A percentile compares a stretch with the other conserved stretches of the same genome.
Evolutionary conservation across 257 asterid species (phyloP).

Genomic region (Mentha longifolia): DNA sequence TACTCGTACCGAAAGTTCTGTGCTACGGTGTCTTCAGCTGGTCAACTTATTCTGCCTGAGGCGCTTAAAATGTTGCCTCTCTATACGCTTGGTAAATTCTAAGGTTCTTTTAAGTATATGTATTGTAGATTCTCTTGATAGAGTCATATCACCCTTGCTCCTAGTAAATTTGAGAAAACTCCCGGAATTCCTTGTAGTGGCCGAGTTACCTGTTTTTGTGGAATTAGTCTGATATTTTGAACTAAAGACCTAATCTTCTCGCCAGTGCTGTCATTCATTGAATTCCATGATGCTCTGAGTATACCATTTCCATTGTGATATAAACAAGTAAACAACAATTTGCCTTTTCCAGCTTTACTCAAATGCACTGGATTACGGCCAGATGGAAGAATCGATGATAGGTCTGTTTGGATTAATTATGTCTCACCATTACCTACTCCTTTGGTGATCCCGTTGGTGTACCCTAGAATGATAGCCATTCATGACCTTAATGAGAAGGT

Average conservation of each 20-base stretch:
- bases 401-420: slow-evolving; percentile 88
- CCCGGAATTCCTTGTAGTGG: not conserved
- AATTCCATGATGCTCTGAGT: not conserved
- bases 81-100: slow-evolving; percentile 80
- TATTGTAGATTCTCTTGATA: not conserved
- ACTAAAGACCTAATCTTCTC: slow-evolving; percentile 5
- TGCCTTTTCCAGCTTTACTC: slow-evolving; percentile 63
- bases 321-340: not conserved
- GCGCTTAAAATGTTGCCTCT: slow-evolving; percentile 95
- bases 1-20: slow-evolving; percentile 93
- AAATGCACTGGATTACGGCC: slow-evolving; percentile 86
- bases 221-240: slow-evolving; percentile 18
- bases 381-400: slow-evolving; percentile 87
- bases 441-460: slow-evolving; percentile 86
- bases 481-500: slow-evolving; percentile 90
- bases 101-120: slow-evolving; percentile 29
- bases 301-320: not conserved
- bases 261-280: not conserved
- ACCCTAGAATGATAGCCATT: slow-evolving; percentile 89
- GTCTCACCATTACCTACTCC: slow-evolving; percentile 83
- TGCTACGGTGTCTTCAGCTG: slow-evolving; percentile 92
- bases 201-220: not conserved
- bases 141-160: slow-evolving; percentile 9
- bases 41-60: slow-evolving; percentile 98
- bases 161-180: slow-evolving; percentile 21